Conservation (phyloP, 164 flowering plant species). For the Platanus orientalis region DNA sequence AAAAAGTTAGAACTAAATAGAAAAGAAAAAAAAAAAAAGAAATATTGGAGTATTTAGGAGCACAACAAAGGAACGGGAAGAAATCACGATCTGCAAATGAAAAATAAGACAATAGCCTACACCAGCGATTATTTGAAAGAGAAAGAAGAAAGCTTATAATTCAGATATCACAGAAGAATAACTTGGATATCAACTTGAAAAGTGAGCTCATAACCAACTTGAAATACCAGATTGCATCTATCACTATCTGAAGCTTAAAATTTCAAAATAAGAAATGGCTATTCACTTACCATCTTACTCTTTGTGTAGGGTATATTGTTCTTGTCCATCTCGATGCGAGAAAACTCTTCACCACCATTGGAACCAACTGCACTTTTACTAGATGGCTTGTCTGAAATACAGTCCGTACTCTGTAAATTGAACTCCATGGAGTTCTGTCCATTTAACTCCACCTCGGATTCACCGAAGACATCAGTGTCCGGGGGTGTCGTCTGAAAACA, state of each 20-base stretch:
- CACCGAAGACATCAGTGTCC: slow-evolving; percentile 17
- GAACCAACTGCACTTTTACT: not conserved
- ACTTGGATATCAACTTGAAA: not conserved
- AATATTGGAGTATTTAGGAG: not conserved
- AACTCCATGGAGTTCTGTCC: not conserved
- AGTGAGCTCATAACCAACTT: not conserved
- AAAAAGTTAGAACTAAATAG: too few species aligned
- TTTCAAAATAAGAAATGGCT: not conserved
- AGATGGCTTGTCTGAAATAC: slow-evolving; percentile 2
- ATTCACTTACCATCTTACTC: not conserved
- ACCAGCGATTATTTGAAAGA: not conserved
- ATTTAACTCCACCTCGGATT: slow-evolving; percentile 4
- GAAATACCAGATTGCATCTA: not conserved
- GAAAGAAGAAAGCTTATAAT: not conserved
- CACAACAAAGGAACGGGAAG: not conserved
- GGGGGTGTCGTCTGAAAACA: slow-evolving; percentile 31
- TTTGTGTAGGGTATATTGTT: not conserved
- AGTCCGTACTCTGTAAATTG: slow-evolving; percentile 1
- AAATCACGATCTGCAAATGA: not conserved
- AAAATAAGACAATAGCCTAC: not conserved
- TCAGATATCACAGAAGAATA: too few species aligned
- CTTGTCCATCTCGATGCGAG: not conserved
- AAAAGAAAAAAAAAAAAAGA: not conserved
- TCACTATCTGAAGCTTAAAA: not conserved
- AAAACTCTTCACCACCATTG: not conserved